These are phyloP conservation scores for Didymella segeticola DNA, from an alignment of 2,329 filamentous ascomycete genomes.

Conservation along the genomic window DNA sequence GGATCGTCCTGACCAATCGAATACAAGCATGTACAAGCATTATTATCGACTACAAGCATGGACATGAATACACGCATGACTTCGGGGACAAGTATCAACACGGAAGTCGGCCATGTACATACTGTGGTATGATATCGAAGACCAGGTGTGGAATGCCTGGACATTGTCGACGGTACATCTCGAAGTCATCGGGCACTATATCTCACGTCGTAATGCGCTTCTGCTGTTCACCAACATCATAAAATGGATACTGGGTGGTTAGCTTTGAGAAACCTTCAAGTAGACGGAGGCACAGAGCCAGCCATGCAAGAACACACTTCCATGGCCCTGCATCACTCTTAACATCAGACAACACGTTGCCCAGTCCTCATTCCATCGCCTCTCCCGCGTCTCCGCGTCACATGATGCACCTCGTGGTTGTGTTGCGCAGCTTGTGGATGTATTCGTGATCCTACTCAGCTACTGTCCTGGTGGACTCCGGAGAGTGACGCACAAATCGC, in stretches of 20 bases:
- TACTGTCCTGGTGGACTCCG: conserved; percentile 38
- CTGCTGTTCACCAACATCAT: no score
- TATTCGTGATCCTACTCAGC: conserved; percentile 47
- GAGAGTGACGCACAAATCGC: conserved; percentile 46
- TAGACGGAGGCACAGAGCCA: neutral
- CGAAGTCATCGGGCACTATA: no score
- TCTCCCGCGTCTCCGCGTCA: neutral
- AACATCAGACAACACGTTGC: neutral
- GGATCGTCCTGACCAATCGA: no score
- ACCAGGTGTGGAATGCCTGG: no score
- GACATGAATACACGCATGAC: no score
- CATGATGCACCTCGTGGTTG: conserved; percentile 12
- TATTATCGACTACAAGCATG: no score
- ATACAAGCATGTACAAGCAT: no score
- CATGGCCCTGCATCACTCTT: neutral
- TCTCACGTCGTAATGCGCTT: no score
- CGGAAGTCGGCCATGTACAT: no score
- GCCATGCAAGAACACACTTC: neutral
- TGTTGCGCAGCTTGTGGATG: conserved; percentile 39
- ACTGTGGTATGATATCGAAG: no score
- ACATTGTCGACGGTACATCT: no score
- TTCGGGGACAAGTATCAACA: no score
- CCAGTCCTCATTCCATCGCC: neutral
- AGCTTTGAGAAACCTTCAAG: neutral
- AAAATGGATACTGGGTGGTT: neutral